These are phyloP conservation scores for Annona squamosa DNA, from an alignment of 164 flowering plant species.

Conservation along the genomic window DNA sequence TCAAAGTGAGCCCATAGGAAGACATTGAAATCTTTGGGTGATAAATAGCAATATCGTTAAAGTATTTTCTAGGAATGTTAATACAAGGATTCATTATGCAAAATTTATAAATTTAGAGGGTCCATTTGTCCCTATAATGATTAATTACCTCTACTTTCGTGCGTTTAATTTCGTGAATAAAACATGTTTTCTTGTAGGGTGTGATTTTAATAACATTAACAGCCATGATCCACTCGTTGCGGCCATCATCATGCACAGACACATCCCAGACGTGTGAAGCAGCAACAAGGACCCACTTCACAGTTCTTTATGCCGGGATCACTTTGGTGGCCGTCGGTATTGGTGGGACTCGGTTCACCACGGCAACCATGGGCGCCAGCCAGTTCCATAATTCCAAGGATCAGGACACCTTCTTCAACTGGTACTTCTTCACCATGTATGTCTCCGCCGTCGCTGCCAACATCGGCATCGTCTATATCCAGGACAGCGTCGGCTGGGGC, in stretches of 20 bases:
- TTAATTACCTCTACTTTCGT: no score
- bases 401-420: slow-evolving; percentile 41
- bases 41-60: no score
- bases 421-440: slow-evolving; percentile 35
- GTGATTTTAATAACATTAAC: slow-evolving; percentile 30
- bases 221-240: slow-evolving; percentile 25
- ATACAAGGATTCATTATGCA: no score
- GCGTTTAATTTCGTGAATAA: not conserved
- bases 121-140: no score
- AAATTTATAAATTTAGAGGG: no score
- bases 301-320: slow-evolving; percentile 21
- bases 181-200: slow-evolving; percentile 26
- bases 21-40: no score
- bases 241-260: slow-evolving; percentile 33
- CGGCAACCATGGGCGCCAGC: slow-evolving; percentile 40
- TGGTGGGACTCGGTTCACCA: slow-evolving; percentile 35
- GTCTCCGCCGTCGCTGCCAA: slow-evolving; percentile 4
- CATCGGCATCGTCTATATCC: slow-evolving; percentile 32
- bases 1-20: no score
- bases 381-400: slow-evolving; percentile 30
- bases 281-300: slow-evolving; percentile 21
- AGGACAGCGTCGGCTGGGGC: slow-evolving; percentile 47
- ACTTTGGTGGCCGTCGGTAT: slow-evolving; percentile 24
- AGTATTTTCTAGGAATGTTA: no score
- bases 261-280: slow-evolving; percentile 1